Evolutionary conservation across 2,329 filamentous ascomycete genomes (phyloP).

Genomic region (Scedosporium dehoogii): DNA sequence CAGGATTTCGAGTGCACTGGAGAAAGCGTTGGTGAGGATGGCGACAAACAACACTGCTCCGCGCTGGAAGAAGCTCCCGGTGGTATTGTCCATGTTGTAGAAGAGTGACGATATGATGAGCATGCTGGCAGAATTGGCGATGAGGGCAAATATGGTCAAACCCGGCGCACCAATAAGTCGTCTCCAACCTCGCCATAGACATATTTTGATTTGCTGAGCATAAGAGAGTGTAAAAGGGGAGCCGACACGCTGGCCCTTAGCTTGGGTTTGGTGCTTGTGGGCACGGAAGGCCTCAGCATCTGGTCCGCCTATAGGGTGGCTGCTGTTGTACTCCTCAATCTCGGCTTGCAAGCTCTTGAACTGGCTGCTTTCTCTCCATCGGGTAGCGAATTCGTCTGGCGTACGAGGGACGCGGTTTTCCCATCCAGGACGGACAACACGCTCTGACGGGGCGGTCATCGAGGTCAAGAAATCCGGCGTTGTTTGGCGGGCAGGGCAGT

Average conservation of each 20-base stretch:
- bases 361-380: constrained; percentile 45
- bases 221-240: constrained; percentile 81
- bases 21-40: constrained; percentile 76
- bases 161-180: constrained; percentile 67
- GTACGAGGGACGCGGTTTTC: constrained; percentile 47
- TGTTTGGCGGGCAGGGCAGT: constrained; percentile 56
- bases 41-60: constrained; percentile 81
- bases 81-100: constrained; percentile 57
- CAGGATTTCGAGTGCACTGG: constrained; percentile 71
- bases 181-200: constrained; percentile 69
- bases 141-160: constrained; percentile 42
- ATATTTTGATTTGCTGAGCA: constrained; percentile 64
- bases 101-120: constrained; percentile 74
- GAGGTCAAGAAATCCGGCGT: constrained; percentile 65
- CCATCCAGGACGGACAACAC: constrained; percentile 44
- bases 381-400: constrained; percentile 49
- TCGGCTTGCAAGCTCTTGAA: constrained; percentile 33
- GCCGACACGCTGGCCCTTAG: constrained; percentile 48
- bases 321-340: constrained; percentile 38
- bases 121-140: constrained; percentile 34
- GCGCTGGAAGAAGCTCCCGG: constrained; percentile 66
- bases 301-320: constrained; percentile 43
- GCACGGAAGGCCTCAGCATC: constrained; percentile 47
- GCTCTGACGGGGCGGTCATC: constrained; percentile 53
- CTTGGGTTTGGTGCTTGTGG: constrained; percentile 42